Evolutionary conservation across 768 basidiomycete species (phyloP).

Genomic region (Scleroderma bovista): DNA sequence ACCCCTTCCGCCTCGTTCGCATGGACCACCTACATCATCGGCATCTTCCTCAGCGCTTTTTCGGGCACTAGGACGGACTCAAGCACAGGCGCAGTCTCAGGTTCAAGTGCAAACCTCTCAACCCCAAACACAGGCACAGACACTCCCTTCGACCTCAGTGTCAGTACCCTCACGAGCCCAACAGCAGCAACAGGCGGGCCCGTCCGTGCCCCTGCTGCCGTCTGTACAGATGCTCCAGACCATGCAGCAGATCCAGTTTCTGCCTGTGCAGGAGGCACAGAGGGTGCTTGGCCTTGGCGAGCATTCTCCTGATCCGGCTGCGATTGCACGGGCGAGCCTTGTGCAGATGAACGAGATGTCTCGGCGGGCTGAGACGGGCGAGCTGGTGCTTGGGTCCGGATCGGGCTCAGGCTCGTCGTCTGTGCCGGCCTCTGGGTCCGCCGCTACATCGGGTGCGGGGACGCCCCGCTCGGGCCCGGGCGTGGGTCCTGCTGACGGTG

Average conservation of each 20-base stretch:
- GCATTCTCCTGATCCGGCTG: conserved; percentile 46
- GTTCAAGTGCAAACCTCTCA: neutral
- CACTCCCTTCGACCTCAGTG: too few species aligned
- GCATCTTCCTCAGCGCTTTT: conserved; percentile 20
- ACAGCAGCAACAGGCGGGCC: neutral
- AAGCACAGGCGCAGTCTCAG: neutral
- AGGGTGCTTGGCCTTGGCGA: conserved; percentile 36
- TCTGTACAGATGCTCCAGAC: neutral
- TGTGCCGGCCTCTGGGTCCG: too few species aligned
- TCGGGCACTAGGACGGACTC: conserved; percentile 19
- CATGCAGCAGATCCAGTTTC: conserved; percentile 33
- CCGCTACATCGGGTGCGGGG: too few species aligned
- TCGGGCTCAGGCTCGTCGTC: neutral
- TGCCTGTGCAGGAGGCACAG: conserved; percentile 53
- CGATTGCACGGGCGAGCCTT: conserved; percentile 59
- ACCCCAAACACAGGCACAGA: neutral
- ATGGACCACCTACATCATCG: conserved; percentile 9
- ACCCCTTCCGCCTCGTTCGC: conserved; percentile 12
- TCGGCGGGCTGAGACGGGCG: conserved; percentile 45
- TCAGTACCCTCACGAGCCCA: neutral
- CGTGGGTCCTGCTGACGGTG: too few species aligned
- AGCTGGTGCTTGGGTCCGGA: conserved; percentile 12
- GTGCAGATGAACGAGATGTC: conserved; percentile 78
- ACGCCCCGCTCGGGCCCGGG: too few species aligned
- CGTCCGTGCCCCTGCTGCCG: neutral